Base-by-base conservation (phyloP, 352 stramenopile species). In the Phytopythium delawarense region DNA sequence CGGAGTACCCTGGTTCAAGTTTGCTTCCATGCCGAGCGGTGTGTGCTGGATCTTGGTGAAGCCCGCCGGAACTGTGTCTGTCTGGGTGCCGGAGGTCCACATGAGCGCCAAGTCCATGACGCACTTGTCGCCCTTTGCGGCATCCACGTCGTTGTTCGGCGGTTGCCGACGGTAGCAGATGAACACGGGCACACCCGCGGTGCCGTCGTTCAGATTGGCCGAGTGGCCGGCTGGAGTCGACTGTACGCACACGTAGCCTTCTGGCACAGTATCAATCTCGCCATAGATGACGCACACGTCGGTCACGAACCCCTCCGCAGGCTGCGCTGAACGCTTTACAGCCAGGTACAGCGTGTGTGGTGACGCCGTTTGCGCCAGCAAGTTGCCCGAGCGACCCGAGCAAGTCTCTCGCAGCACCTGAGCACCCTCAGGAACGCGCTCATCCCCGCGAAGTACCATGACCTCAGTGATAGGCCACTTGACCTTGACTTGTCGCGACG, bases 31-130 rank as follows among this genome's bases (percentile, higher is more conserved):
- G 9, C 87, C 87, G 0, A 96, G 69, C 45, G 87, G 87, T 2
- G 87, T 96, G 48, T 96, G 84, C 57, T 88, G 78, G 39, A 96
- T 83, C 59, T 96, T 96, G 12, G 76, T 90, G 61, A 91, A 96
- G 12, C 84, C 83, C 1, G 54, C 58, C 1, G 87, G 84, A 20
- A 94, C 57, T 9, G 78, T 64, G 46, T 95, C 84, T 1, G 72
- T 71, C 61, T 88, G 72, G 0, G 70, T 62, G 0, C 83, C 82
- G 5, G 84, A 91, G 18, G 86, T 89, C 81, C 84, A 92, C 76
- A 93, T 87, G 16, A 92, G 71, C 15, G 76, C 62, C 20, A 94
- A 50, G 58, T 93, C 82, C 77, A 93, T 89, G 39, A 94, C 61
- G 37, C 74, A 78, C 57, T 88, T 91, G n/a, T 77, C 61, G 0